Conservation (phyloP, 1,284 basidiomycete species). For the Trametes polyzona region DNA sequence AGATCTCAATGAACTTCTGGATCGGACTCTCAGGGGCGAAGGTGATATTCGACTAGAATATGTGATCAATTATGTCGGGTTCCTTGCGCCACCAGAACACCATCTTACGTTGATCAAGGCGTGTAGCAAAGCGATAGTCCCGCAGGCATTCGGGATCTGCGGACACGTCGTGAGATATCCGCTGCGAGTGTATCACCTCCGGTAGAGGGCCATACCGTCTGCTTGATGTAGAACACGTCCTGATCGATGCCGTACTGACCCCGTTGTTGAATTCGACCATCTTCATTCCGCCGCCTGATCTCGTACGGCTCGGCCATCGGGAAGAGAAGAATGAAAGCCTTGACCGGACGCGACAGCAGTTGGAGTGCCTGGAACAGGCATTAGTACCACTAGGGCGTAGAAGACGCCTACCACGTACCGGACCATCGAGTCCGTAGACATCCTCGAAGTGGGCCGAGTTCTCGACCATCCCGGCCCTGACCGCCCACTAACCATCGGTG, state of each 20-base stretch:
- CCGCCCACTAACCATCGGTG: constrained; percentile 89
- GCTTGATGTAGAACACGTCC: constrained; percentile 75
- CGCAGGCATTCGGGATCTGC: constrained; percentile 87
- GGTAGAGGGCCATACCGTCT: too few relatives aligned
- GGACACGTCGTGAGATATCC: too few relatives aligned
- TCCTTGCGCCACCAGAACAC: too few relatives aligned
- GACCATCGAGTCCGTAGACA: constrained; percentile 81
- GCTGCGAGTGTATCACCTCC: too few relatives aligned
- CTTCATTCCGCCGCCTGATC: constrained; percentile 58
- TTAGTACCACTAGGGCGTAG: neutral
- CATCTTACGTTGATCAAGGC: constrained; percentile 75
- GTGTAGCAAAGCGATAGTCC: constrained; percentile 88
- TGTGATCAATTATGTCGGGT: too few relatives aligned
- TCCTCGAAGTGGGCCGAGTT: constrained; percentile 72
- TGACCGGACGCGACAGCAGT: constrained; percentile 74
- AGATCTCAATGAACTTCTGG: constrained; percentile 64
- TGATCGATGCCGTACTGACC: constrained; percentile 61
- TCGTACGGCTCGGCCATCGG: constrained; percentile 64
- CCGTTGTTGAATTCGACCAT: constrained; percentile 47
- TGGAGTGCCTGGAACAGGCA: constrained; percentile 37
- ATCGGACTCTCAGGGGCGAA: constrained; percentile 61
- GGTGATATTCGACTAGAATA: constrained; percentile 56
- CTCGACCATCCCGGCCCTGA: constrained; percentile 69
- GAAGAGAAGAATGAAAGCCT: constrained; percentile 84
- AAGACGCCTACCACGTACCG: constrained; percentile 43